phyloP scores from a whole-genome alignment of 1,284 basidiomycete genomes.

The Marasmius sp. region DNA sequence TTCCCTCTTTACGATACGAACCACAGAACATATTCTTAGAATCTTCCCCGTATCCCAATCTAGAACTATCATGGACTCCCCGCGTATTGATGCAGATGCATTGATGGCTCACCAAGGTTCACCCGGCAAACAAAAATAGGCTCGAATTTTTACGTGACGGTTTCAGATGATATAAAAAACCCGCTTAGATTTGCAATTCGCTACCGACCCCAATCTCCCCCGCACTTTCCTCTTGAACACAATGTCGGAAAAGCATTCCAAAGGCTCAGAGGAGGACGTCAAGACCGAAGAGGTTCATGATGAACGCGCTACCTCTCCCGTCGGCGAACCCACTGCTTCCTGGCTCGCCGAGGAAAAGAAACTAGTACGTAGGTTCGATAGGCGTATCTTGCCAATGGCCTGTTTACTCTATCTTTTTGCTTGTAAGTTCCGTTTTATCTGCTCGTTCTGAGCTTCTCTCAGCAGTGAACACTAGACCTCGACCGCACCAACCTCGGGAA shows the following conservation, averaged over 20 bases:
- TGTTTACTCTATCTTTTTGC: conserved; percentile 76
- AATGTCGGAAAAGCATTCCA: conserved; percentile 5
- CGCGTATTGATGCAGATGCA: too few relatives aligned
- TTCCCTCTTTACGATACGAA: too few relatives aligned
- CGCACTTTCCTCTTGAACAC: background rate
- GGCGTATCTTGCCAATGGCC: conserved; percentile 65
- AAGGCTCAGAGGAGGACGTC: conserved; percentile 7
- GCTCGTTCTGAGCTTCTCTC: background rate
- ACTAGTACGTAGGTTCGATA: conserved; percentile 66
- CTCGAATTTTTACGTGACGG: too few relatives aligned
- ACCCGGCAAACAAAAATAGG: too few relatives aligned
- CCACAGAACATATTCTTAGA: too few relatives aligned
- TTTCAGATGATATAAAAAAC: too few relatives aligned
- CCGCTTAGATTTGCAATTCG: too few relatives aligned
- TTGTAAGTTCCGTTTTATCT: conserved; percentile 46
- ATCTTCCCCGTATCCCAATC: too few relatives aligned
- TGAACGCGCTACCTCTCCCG: background rate
- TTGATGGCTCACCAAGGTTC: too few relatives aligned
- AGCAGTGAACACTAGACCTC: conserved; percentile 45
- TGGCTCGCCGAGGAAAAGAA: conserved; percentile 45
- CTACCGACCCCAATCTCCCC: background rate
- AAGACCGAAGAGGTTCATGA: conserved; percentile 5
- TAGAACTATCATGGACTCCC: too few relatives aligned
- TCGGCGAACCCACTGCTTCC: background rate
- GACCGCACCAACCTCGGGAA: conserved; percentile 78